These are phyloP conservation scores for Boeremia lycopersici DNA, from an alignment of 2,329 filamentous ascomycete species.

Conservation along the genomic window DNA sequence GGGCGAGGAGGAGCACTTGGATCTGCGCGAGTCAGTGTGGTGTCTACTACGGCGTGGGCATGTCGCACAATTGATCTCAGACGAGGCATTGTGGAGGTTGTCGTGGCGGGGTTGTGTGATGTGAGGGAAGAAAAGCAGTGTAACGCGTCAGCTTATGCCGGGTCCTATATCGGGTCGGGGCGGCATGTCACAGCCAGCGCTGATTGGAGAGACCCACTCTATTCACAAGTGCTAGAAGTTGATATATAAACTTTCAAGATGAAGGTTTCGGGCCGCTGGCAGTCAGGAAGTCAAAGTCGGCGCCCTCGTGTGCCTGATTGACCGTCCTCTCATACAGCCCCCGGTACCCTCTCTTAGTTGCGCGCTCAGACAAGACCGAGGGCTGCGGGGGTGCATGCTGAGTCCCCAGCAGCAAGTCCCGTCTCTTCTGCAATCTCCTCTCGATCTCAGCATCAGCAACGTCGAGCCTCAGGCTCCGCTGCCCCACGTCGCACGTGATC, in stretches of 20 bases:
- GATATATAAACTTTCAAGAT: neutral
- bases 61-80: neutral
- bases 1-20: slow-evolving; percentile 19
- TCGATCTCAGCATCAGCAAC: slow-evolving; percentile 51
- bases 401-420: slow-evolving; percentile 32
- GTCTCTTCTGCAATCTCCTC: slow-evolving; percentile 43
- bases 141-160: no score
- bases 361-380: slow-evolving; percentile 9
- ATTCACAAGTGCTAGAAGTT: neutral
- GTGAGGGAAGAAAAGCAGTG: no score
- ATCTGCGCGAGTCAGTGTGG: neutral
- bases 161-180: no score
- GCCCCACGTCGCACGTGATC: slow-evolving; percentile 55
- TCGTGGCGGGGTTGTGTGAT: no score
- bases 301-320: slow-evolving; percentile 64
- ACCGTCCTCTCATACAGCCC: slow-evolving; percentile 65
- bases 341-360: slow-evolving; percentile 58
- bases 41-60: no score
- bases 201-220: neutral
- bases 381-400: slow-evolving; percentile 1
- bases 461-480: slow-evolving; percentile 50
- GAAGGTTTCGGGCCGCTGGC: slow-evolving; percentile 19
- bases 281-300: slow-evolving; percentile 66
- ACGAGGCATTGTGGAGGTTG: neutral
- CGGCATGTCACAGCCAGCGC: no score